These are phyloP conservation scores for Botrytis fabae DNA, from an alignment of 2,329 filamentous ascomycete species.

Conservation along the genomic window DNA sequence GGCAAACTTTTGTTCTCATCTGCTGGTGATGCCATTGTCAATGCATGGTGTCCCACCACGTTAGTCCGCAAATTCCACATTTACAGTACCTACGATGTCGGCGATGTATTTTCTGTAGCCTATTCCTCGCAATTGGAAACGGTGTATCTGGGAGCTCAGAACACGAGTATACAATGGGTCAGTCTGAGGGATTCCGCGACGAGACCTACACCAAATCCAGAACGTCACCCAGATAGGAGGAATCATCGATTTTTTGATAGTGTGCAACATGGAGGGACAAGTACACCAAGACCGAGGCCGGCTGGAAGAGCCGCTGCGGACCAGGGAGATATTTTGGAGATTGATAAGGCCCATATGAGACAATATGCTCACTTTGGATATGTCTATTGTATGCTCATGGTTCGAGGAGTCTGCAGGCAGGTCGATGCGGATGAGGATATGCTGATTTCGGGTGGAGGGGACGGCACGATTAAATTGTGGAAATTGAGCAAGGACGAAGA, in stretches of 20 bases:
- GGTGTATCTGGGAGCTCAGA: conserved; percentile 89
- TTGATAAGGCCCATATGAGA: conserved; percentile 74
- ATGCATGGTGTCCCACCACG: conserved; percentile 82
- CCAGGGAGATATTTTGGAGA: conserved; percentile 71
- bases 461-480: conserved; percentile 96
- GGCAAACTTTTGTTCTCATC: conserved; percentile 80
- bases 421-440: conserved; percentile 75
- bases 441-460: conserved; percentile 86
- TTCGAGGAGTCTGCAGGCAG: conserved; percentile 65
- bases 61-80: conserved; percentile 82
- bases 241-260: conserved; percentile 94
- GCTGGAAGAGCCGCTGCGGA: conserved; percentile 46
- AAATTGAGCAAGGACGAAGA: conserved; percentile 57
- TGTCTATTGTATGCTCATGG: conserved; percentile 92
- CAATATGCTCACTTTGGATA: conserved; percentile 96
- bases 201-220: conserved; percentile 60
- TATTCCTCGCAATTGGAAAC: conserved; percentile 80
- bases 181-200: conserved; percentile 64
- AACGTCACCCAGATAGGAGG: conserved; percentile 71
- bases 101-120: conserved; percentile 92
- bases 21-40: conserved; percentile 89
- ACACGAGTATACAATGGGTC: conserved; percentile 94
- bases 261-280: conserved; percentile 77
- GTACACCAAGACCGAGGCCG: conserved; percentile 64
- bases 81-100: conserved; percentile 90